Evolutionary conservation across 148 eudicot genomes (phyloP), one percentile per base, ranked within the genome.

Genomic region (Chenopodium formosanum): DNA sequence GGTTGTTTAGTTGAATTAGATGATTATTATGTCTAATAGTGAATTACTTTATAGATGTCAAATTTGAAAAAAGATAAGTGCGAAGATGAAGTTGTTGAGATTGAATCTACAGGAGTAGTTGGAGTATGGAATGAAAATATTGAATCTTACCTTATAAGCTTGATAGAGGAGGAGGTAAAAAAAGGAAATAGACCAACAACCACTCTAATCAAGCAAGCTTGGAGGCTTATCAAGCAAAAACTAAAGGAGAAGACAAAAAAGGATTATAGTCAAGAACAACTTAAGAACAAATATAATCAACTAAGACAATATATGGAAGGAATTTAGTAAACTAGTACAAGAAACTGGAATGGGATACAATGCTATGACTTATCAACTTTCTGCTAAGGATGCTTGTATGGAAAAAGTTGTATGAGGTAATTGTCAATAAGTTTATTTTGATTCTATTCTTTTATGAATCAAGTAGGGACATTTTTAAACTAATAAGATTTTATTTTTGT

Each of bases 181-280:
- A 76, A 62, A 3, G 68, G 79, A 8, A 60, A 76, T 76, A 77
- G 71, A 44, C 80, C 25, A 40, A 77, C 80, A 0, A 65, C 80
- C 7, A 77, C 56, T 9, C 56, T 77, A 8, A 63, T 72, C 5
- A 56, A 27, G 8, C 1, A 2, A 31, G 66, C 65, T 50, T 75
- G 78, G 66, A 53, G 34, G 25, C 23, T 27, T 40, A 40, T 77
- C 5, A 77, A 23, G 50, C 23, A 10, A 60, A 23, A 77, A 20
- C 19, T 63, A 44, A 65, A 77, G 17, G 46, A 77, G 20, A 76
- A 76, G 14, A 53, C 29, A 10, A 53, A 37, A 11, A 76, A 34
- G 29, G 19, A 76, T 7, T 75, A 56, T n/a, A 37, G 29, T 37
- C n/a, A 32, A 17, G 79, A 77, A 1, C 70, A 77, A 62, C 19